Evolutionary conservation across 2,329 filamentous ascomycete genomes (phyloP), one percentile per base, ranked within the genome.

Genomic region (Clarireedia homoeocarpa): DNA sequence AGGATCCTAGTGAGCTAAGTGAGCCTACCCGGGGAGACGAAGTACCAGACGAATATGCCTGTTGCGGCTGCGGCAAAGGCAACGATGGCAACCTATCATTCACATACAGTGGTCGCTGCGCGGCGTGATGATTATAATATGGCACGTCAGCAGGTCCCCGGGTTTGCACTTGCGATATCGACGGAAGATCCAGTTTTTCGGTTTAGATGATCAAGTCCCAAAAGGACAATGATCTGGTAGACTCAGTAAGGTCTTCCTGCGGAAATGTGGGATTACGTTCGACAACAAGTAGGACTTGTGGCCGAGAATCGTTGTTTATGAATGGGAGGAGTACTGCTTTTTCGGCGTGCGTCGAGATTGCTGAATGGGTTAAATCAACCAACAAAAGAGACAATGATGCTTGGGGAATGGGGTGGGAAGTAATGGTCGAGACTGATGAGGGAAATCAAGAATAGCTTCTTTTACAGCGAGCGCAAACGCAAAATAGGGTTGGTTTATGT

Each of bases 111-210:
- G 83, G 73, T 67, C 79, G 76, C 71, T 86, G 81, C 63, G 76
- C 72, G 70, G 82, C 80, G 74, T 86, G 80, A 70, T 79, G 76
- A 74, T 84, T 85, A 75, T 85, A 88, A 75, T 83, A 89, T 72
- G 78, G 72, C 67, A 80, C 78, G 74, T 91, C 86, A 74, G 81
- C 79, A 70, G 80, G 79, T 77, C 85, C 86, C 83, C 88, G 85
- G 81, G 85, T 83, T 75, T 89, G 85, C 77, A 88, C 83, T 78
- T 89, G 85, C 70, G 87, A 87, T 71, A 91, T 87, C 76, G 88
- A 88, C 76, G 89, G 88, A 74, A 91, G 84, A 88, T 91, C 89
- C 89, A 95, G 89, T 80, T 91, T 94, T 86, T 83, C 89, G 88
- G 84, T 86, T 75, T 83, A 58, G 59, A 48, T 45, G 61, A 56